Conservation (phyloP, 148 eudicot species). For the Camellia sinensis region DNA sequence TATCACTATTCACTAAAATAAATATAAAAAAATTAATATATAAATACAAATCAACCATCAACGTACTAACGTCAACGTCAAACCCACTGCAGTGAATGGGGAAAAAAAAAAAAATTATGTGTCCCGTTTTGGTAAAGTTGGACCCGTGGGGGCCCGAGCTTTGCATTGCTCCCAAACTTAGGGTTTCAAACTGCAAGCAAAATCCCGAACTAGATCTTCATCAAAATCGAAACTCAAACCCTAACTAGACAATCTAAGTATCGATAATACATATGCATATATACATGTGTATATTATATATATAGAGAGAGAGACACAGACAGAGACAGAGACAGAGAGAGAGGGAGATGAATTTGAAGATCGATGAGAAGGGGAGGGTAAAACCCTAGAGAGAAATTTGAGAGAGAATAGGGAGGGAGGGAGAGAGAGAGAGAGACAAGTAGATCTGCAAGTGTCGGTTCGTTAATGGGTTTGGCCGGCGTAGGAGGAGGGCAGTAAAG, state of each 20-base stretch:
- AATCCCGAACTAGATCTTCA: not conserved
- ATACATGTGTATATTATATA: too few relatives aligned
- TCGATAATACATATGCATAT: not conserved
- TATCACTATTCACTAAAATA: too few relatives aligned
- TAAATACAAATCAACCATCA: too few relatives aligned
- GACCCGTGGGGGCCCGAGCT: constrained; percentile 27
- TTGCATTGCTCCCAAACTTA: constrained; percentile 36
- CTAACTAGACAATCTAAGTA: not conserved
- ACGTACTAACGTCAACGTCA: too few relatives aligned
- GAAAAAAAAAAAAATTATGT: too few relatives aligned
- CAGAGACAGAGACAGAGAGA: too few relatives aligned
- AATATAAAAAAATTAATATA: too few relatives aligned
- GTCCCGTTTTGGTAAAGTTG: too few relatives aligned
- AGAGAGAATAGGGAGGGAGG: constrained; percentile 15
- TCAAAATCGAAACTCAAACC: not conserved
- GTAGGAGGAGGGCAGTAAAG: not conserved
- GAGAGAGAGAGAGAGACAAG: not conserved
- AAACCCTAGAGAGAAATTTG: constrained; percentile 6
- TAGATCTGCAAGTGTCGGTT: constrained; percentile 3
- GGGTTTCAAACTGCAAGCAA: constrained; percentile 4
- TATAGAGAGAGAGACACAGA: too few relatives aligned
- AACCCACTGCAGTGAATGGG: too few relatives aligned
- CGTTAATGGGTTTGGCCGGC: constrained; percentile 1
- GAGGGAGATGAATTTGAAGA: not conserved
- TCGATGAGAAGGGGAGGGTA: not conserved